Percentiles rank a stretch among this genome's conserved stretches.
Evolutionary conservation across 2,329 filamentous ascomycete species (phyloP).

Genomic region (Fusarium anguioides): DNA sequence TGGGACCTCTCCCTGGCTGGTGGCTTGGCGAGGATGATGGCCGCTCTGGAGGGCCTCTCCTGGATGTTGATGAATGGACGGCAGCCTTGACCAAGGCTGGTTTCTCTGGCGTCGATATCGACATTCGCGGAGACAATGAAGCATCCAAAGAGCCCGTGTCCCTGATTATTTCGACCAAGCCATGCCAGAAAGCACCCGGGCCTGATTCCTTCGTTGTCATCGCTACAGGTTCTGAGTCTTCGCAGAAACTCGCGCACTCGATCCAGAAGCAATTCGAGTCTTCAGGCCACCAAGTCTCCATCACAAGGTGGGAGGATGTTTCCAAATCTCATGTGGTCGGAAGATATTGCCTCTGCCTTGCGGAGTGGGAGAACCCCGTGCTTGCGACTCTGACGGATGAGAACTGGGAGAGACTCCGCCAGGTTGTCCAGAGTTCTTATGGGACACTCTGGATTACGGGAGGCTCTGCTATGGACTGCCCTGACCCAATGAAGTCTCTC

Average conservation of each 20-base stretch:
- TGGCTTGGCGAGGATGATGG: conserved; percentile 4
- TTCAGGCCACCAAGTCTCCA: not conserved
- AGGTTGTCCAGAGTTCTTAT: not conserved
- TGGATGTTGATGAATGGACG: not conserved
- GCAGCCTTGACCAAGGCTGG: not conserved
- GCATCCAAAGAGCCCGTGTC: not conserved
- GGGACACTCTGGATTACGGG: not conserved
- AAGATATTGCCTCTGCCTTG: not conserved
- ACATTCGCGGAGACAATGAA: not conserved
- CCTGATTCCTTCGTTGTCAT: not conserved
- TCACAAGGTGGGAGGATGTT: not conserved
- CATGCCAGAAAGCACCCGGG: not conserved
- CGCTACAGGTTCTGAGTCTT: not conserved
- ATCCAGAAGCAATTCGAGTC: not conserved
- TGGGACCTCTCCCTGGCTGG: conserved; percentile 1
- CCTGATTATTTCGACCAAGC: not conserved
- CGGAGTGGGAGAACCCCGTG: not conserved
- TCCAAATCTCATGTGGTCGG: not conserved
- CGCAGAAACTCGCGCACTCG: not conserved
- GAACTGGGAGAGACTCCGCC: not conserved
- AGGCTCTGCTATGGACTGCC: not conserved
- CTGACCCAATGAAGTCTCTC: not conserved
- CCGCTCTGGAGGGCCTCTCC: not conserved
- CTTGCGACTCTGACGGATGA: not conserved
- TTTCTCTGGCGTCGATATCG: not conserved